These are phyloP conservation scores for Celoporthe dispersa DNA, from an alignment of 2,329 filamentous ascomycete genomes.

Conservation along the genomic window DNA sequence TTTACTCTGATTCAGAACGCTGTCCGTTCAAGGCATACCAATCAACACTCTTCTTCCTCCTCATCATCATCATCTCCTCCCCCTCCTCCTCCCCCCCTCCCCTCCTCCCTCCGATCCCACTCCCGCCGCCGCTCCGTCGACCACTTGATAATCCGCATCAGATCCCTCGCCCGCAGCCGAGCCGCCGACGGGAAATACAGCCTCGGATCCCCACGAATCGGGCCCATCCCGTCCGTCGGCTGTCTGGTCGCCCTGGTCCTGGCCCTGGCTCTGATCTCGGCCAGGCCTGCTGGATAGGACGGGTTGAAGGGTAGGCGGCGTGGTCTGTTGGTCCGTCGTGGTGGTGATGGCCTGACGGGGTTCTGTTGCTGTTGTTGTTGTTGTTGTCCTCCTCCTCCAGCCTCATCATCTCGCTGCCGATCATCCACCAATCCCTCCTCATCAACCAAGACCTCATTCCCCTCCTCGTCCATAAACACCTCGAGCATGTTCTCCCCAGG, in stretches of 20 bases:
- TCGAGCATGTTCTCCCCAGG: neutral
- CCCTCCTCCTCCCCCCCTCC: neutral
- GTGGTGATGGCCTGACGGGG: neutral
- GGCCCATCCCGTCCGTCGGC: slow-evolving; percentile 2
- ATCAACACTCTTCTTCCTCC: neutral
- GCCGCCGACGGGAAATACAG: neutral
- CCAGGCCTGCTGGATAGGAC: neutral
- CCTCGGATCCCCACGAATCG: neutral
- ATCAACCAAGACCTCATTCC: neutral
- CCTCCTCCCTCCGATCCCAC: neutral
- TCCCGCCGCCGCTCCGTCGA: slow-evolving; percentile 3
- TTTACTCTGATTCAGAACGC: no score
- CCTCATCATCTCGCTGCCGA: neutral
- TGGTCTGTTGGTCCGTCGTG: neutral
- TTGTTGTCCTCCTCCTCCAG: neutral
- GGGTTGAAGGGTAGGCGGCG: neutral
- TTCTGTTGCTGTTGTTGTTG: neutral
- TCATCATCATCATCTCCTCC: neutral
- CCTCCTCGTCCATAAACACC: neutral
- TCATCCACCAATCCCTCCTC: neutral
- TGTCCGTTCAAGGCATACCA: no score
- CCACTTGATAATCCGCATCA: slow-evolving; percentile 4
- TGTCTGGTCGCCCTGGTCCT: neutral
- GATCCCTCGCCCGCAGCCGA: neutral
- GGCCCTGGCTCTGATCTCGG: neutral